Percentiles rank a stretch among this genome's conserved stretches.
These are phyloP conservation scores for Ceratocystis diversiconidia DNA, from an alignment of 2,329 filamentous ascomycete species.

Conservation along the genomic window DNA sequence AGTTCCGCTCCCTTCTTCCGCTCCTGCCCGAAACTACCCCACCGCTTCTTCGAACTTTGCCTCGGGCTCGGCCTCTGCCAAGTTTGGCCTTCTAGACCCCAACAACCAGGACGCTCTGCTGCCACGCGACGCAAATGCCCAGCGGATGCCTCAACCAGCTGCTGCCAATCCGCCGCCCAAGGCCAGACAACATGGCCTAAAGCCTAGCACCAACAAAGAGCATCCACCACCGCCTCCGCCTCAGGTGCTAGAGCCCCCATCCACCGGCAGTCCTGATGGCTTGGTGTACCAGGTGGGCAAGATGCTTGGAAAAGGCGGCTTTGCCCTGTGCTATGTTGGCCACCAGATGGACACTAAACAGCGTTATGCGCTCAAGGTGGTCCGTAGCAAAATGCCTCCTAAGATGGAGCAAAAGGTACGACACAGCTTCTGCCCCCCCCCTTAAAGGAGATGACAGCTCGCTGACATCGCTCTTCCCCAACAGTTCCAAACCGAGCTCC, in stretches of 20 bases:
- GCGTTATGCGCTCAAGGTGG: conserved; percentile 65
- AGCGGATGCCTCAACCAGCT: conserved; percentile 33
- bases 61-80: neutral
- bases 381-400: conserved; percentile 65
- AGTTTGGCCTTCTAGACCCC: conserved; percentile 18
- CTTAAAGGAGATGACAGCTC: conserved; percentile 15
- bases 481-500: conserved; percentile 67
- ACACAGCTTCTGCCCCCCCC: neutral
- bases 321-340: conserved; percentile 67
- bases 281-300: conserved; percentile 60
- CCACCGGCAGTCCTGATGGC: conserved; percentile 53
- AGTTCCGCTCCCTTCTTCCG: conserved; percentile 15
- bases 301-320: conserved; percentile 66
- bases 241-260: conserved; percentile 47
- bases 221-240: conserved; percentile 50
- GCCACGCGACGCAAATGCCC: conserved; percentile 49
- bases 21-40: conserved; percentile 5
- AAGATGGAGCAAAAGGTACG: conserved; percentile 74
- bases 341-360: conserved; percentile 51
- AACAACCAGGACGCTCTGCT: conserved; percentile 50
- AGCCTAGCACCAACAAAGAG: conserved; percentile 48
- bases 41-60: conserved; percentile 6
- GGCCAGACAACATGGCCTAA: conserved; percentile 33
- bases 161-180: conserved; percentile 37
- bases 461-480: neutral